phyloP scores from a whole-genome alignment of 208 protist species.

The Pavlovales sp. region DNA sequence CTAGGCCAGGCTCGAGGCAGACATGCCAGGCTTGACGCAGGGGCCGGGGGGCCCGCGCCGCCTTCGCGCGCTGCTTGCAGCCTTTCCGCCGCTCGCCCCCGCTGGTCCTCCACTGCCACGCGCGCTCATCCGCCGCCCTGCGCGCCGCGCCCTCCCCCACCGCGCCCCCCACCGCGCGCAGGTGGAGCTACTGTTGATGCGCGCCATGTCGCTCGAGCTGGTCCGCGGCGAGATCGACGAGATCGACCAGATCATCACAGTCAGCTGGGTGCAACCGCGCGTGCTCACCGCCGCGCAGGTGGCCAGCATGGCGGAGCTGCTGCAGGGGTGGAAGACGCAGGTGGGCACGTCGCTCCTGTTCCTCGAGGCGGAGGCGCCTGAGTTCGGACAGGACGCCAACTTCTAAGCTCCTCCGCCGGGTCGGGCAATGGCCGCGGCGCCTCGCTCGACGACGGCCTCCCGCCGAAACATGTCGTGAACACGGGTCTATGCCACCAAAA shows the following conservation, averaged over 20 bases:
- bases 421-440: too few species aligned
- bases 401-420: neutral
- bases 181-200: constrained; percentile 87
- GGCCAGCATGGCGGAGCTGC: constrained; percentile 52
- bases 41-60: too few species aligned
- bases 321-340: constrained; percentile 14
- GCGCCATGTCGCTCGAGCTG: constrained; percentile 82
- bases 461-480: too few species aligned
- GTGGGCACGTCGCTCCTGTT: neutral
- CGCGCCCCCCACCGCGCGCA: constrained; percentile 34
- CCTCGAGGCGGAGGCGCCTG: neutral
- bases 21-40: too few species aligned
- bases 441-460: too few species aligned
- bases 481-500: too few species aligned
- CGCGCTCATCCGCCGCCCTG: too few species aligned
- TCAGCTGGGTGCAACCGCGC: constrained; percentile 68
- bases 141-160: neutral
- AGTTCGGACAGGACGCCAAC: neutral
- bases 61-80: too few species aligned
- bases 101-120: too few species aligned
- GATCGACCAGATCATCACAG: neutral
- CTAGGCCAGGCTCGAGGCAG: too few species aligned
- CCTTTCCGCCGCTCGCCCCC: too few species aligned
- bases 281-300: constrained; percentile 67
- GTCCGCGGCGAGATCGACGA: constrained; percentile 86